Base-by-base conservation (phyloP, 78 protist genomes). In the Speleostelium caveatum region DNA sequence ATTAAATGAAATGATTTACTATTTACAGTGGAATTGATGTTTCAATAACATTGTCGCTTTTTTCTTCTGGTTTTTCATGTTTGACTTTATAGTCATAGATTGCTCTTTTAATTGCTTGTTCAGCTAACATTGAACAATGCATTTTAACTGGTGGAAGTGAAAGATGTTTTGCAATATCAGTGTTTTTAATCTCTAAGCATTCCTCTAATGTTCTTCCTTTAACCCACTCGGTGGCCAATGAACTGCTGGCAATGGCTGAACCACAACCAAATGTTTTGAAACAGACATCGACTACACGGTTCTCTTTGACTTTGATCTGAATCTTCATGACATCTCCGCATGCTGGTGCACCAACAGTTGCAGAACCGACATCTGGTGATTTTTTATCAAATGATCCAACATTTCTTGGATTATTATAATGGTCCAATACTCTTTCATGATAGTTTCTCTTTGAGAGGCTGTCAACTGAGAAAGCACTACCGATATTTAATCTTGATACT, bases 201-300 rank as follows among this genome's bases (percentile, higher is more conserved):
- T 97, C 96, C 38, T 97, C 97, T 32, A 98, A 28, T 1, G 93
- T 66, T 96, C 93, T 97, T 12, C 99, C 99, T 66, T 93, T 96
- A 61, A 98, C 55, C 95, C 95, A 93, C 78, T 93, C 95, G 55
- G 95, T 86, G 8, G 95, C 95, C 6, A 92, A 58, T 53, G 96
- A 94, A 36, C 92, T 59, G 49, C 92, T 36, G 21, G 99, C 99
- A 56, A 98, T 97, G 36, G 99, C 99, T 0, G 99, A 96, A 8
- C 99, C 99, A 89, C 99, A 99, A 4, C 99, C 99, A 35, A 97
- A 99, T 6, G 99, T 97, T 94, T 97, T 95, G 94, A 96, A 98
- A 59, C 58, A 51, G 12, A 96, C 97, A n/a, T 97, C 96, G 2
- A 94, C 86, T 28, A 62, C 75, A 24, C 94, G 94, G 26, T 98